Evolutionary conservation across 1,284 basidiomycete genomes (phyloP).

Genomic region (Ceraceosorus bombacis): DNA sequence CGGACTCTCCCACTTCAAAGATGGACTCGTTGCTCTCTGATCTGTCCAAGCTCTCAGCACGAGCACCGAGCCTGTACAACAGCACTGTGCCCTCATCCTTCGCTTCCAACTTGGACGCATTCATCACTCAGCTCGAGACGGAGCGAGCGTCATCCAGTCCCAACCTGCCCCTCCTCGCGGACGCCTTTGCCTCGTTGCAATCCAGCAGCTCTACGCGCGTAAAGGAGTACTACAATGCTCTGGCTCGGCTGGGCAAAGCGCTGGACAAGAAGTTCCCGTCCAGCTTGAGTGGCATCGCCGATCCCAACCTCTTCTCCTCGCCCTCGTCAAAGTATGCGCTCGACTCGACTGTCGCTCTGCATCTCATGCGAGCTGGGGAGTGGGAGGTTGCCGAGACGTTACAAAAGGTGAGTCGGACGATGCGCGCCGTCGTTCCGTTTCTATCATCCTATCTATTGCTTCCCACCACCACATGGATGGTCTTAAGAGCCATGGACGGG

Average conservation of each 20-base stretch:
- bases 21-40: no score
- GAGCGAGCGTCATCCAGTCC: not conserved
- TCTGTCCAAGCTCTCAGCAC: no score
- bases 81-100: not conserved
- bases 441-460: not conserved
- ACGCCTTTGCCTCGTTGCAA: not conserved
- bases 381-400: constrained; percentile 27
- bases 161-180: not conserved
- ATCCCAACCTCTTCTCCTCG: constrained; percentile 30
- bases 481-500: not conserved
- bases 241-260: constrained; percentile 32
- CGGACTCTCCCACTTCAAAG: no score
- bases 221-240: constrained; percentile 32
- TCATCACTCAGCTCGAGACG: not conserved
- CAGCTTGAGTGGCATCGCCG: constrained; percentile 28
- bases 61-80: no score
- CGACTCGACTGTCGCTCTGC: constrained; percentile 29
- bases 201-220: not conserved
- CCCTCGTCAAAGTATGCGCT: constrained; percentile 25
- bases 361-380: constrained; percentile 37
- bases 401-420: constrained; percentile 12
- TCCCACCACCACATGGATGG: not conserved
- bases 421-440: not conserved
- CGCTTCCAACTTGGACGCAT: not conserved
- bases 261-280: constrained; percentile 40